Conservation (phyloP, 441 rosid genomes). For the Pelargonium hybrid region DNA sequence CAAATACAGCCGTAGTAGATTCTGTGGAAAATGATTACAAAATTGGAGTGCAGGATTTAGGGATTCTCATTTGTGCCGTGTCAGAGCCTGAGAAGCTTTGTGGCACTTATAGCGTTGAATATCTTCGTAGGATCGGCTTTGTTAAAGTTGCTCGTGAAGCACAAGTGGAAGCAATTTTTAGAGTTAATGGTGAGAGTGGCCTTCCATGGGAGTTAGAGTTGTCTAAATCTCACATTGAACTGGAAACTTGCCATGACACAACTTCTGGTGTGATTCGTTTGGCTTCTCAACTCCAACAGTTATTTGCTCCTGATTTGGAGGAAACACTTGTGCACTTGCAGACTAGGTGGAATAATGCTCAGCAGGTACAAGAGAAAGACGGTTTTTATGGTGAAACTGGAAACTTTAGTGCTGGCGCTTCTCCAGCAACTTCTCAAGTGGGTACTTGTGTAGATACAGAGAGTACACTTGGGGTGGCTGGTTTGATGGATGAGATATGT, state of each 20-base stretch:
- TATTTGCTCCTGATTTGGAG: constrained; percentile 89
- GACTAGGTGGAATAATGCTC: constrained; percentile 65
- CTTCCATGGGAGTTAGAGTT: constrained; percentile 78
- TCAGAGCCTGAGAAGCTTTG: constrained; percentile 38
- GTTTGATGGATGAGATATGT: constrained; percentile 74
- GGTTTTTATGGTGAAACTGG: constrained; percentile 28
- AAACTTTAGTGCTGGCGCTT: constrained; percentile 19
- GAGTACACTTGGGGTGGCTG: constrained; percentile 27
- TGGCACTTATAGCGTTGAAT: constrained; percentile 46
- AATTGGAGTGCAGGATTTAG: constrained; percentile 72
- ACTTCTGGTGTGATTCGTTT: constrained; percentile 65
- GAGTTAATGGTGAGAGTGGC: constrained; percentile 46
- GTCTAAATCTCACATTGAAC: constrained; percentile 48
- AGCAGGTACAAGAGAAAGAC: constrained; percentile 41
- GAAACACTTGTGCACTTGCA: constrained; percentile 81
- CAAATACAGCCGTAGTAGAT: constrained; percentile 33
- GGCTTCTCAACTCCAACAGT: constrained; percentile 73
- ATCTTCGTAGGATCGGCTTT: constrained; percentile 62
- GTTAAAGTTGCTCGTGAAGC: constrained; percentile 78
- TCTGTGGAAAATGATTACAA: constrained; percentile 40
- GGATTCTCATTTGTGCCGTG: constrained; percentile 61
- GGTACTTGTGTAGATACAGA: constrained; percentile 26
- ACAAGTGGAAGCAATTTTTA: constrained; percentile 52
- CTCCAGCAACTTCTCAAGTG: constrained; percentile 36
- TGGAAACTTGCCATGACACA: constrained; percentile 86